Percentiles rank a stretch among this genome's conserved stretches.
Evolutionary conservation across 805 yeast species (phyloP).

Genomic region (Pichia gijzeniarum): DNA sequence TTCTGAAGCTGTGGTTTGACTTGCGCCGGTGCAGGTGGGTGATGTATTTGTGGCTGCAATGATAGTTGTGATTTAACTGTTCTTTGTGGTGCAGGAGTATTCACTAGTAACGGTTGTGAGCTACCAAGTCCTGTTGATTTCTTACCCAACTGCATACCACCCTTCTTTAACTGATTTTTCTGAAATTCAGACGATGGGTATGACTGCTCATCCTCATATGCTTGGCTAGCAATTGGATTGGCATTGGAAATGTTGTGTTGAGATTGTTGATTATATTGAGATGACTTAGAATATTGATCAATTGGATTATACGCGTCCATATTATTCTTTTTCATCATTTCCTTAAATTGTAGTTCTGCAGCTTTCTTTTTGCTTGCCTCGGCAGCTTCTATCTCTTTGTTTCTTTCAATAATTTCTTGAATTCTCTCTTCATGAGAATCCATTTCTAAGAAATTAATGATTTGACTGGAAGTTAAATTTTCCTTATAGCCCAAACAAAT

Average conservation of each 20-base stretch:
- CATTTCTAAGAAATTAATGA: slow-evolving; percentile 88
- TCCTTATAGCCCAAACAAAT: slow-evolving; percentile 87
- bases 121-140: slow-evolving; percentile 26
- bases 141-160: slow-evolving; percentile 77
- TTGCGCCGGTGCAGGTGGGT: slow-evolving; percentile 12
- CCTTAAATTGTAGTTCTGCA: slow-evolving; percentile 78
- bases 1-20: slow-evolving; percentile 37
- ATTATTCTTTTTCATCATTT: slow-evolving; percentile 49
- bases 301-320: neutral
- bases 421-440: slow-evolving; percentile 98
- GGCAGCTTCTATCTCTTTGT: slow-evolving; percentile 93
- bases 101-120: slow-evolving; percentile 27
- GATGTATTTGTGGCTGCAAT: slow-evolving; percentile 21
- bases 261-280: slow-evolving; percentile 16
- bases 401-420: slow-evolving; percentile 94
- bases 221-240: no score
- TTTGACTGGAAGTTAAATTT: slow-evolving; percentile 72
- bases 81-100: slow-evolving; percentile 21
- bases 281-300: slow-evolving; percentile 7
- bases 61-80: slow-evolving; percentile 9
- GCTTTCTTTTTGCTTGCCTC: slow-evolving; percentile 97
- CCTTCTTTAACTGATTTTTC: slow-evolving; percentile 43
- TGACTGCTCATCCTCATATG: slow-evolving; percentile 1
- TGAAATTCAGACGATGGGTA: neutral
- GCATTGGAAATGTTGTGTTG: neutral